Evolutionary conservation across 345 rosid genomes (phyloP), one percentile per base, ranked within the genome.

Genomic region (Rhizophora apiculata): DNA sequence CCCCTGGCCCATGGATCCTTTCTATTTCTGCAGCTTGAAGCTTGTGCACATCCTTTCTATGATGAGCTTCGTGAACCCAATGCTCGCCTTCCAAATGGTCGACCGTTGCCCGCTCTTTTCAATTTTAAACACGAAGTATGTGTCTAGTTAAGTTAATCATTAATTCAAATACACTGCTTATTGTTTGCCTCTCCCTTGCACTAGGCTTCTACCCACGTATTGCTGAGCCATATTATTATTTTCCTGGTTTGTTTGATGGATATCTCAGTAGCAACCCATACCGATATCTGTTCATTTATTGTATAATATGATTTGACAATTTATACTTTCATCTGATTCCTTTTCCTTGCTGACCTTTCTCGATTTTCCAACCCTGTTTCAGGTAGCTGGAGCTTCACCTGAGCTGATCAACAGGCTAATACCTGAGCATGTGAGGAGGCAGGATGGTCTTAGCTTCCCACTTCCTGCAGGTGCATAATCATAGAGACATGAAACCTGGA

Each of bases 21-120:
- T 48, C 68, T 20, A 21, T 53, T 48, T 37, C 60, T 78, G 65
- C 83, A 91, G 96, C 86, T 91, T 5, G 96, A 91, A 81, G 96
- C 94, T 52, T 84, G 87, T 61, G 82, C 88, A 0, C 96, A 90
- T 83, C 85, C 96, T 22, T 90, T 90, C 83, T 90, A 88, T 76
- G 85, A 88, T 68, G 96, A 90, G 78, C 94, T 90, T 60, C 89
- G 94, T 10, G 90, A 85, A 62, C 92, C 92, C 34, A 87, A 87
- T 77, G 85, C 86, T 24, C 92, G 89, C 65, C 90, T 90, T 65
- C 86, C 94, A 63, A 90, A 81, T 76, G 87, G 90, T 52, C 88
- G 88, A 4, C 82, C 89, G 1, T 75, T 90, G 54, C 96, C 94
- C 43, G 83, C 80, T 0, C 82, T 90, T 68, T 90, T 88, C 79